Conservation (phyloP, 345 rosid genomes). For the Abelmoschus esculentus region DNA sequence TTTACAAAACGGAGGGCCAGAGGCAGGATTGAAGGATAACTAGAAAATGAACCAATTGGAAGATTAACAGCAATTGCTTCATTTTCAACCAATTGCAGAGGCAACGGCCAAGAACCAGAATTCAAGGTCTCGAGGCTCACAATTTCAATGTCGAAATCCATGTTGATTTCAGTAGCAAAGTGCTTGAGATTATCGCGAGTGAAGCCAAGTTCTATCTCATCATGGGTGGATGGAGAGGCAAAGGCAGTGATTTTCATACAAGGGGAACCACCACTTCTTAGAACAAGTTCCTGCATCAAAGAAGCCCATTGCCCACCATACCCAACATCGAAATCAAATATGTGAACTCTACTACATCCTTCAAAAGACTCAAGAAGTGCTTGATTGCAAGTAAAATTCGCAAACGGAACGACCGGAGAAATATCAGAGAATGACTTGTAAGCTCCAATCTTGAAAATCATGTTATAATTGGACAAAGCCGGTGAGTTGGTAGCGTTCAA, state of each 20-base stretch:
- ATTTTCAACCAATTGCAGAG: conserved; percentile 21
- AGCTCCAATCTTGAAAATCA: conserved; percentile 73
- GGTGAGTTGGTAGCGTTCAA: conserved; percentile 13
- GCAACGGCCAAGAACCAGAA: conserved; percentile 40
- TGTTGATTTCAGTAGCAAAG: conserved; percentile 65
- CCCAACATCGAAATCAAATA: conserved; percentile 80
- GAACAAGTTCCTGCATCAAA: conserved; percentile 79
- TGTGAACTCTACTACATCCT: conserved; percentile 58
- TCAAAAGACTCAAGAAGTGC: conserved; percentile 63
- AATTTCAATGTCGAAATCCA: conserved; percentile 62
- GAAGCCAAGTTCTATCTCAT: conserved; percentile 59
- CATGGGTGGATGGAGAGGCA: conserved; percentile 45
- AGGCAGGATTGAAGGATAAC: conserved; percentile 47
- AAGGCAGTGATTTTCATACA: conserved; percentile 65
- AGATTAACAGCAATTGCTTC: conserved; percentile 74
- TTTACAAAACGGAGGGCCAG: conserved; percentile 57
- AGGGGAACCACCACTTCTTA: conserved; percentile 44
- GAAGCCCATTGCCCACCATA: conserved; percentile 96
- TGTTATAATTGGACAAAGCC: conserved; percentile 34
- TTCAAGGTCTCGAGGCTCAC: conserved; percentile 44
- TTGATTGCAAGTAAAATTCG: conserved; percentile 83
- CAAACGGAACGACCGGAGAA: conserved; percentile 77
- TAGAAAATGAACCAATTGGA: conserved; percentile 50
- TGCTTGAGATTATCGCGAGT: conserved; percentile 61
- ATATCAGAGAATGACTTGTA: conserved; percentile 79